These are phyloP conservation scores for Polyrhizophydium stewartii DNA, from an alignment of 371 early-diverging fungal genomes.

Conservation along the genomic window DNA sequence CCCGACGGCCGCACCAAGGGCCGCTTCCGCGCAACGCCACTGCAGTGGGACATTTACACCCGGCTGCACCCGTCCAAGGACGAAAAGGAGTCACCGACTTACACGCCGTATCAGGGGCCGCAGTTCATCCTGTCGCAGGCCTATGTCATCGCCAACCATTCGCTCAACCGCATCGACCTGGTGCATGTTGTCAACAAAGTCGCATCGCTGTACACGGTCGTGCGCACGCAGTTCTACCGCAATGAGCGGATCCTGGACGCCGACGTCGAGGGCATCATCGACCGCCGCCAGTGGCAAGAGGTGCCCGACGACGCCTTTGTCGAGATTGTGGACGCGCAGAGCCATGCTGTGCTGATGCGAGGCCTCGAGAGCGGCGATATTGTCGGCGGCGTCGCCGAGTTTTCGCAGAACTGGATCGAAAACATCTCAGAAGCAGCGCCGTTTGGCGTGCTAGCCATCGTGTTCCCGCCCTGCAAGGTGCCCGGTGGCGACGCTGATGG, in stretches of 20 bases:
- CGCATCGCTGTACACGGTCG: constrained; percentile 19
- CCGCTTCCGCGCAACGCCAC: constrained; percentile 33
- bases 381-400: neutral
- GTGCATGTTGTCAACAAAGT: constrained; percentile 19
- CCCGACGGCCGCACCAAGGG: neutral
- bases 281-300: constrained; percentile 12
- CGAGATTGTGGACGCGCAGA: constrained; percentile 7
- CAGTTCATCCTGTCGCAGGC: constrained; percentile 19
- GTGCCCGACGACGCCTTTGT: constrained; percentile 6
- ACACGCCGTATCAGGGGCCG: constrained; percentile 9
- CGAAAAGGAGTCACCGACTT: constrained; percentile 13
- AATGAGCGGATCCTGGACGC: constrained; percentile 46
- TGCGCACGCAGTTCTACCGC: constrained; percentile 35
- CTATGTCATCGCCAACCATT: constrained; percentile 11
- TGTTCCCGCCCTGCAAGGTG: neutral
- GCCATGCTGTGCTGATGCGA: constrained; percentile 1
- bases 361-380: neutral
- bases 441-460: constrained; percentile 15
- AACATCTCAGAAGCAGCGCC: constrained; percentile 5
- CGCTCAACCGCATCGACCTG: neutral
- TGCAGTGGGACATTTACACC: constrained; percentile 28
- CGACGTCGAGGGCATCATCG: constrained; percentile 41
- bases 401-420: constrained; percentile 12
- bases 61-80: constrained; percentile 24
- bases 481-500: neutral